Evolutionary conservation across 169 alveolate genomes (phyloP).

Genomic region (Eimeria mitis): DNA sequence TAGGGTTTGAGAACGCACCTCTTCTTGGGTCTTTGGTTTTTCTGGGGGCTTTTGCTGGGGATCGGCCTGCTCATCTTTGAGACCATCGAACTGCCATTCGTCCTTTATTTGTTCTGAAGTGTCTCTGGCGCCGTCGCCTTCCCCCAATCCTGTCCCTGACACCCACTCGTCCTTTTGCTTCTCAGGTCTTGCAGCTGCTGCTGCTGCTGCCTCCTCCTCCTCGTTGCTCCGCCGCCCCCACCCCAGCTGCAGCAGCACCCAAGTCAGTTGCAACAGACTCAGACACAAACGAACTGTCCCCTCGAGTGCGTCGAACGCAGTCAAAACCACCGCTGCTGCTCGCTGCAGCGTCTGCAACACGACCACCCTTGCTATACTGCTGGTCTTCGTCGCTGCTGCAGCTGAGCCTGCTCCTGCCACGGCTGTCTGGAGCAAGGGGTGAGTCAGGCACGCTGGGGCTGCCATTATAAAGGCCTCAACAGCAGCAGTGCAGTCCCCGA

Average conservation of each 20-base stretch:
- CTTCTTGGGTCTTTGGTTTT: constrained; percentile 44
- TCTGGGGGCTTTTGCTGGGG: constrained; percentile 70
- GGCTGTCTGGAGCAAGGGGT: constrained; percentile 11
- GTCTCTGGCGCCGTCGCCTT: constrained; percentile 73
- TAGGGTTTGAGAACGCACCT: neutral
- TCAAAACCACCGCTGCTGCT: constrained; percentile 60
- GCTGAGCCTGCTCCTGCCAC: neutral
- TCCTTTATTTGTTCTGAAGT: constrained; percentile 59
- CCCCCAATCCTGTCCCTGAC: constrained; percentile 79
- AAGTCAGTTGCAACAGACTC: constrained; percentile 56
- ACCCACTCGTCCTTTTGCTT: constrained; percentile 73
- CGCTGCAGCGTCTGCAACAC: constrained; percentile 39
- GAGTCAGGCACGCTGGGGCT: constrained; percentile 13
- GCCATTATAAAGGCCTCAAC: constrained; percentile 16
- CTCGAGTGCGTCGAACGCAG: constrained; percentile 69
- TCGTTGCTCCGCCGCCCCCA: constrained; percentile 28
- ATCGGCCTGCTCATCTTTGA: constrained; percentile 46
- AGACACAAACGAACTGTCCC: constrained; percentile 58
- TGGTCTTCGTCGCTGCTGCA: neutral
- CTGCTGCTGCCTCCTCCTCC: constrained; percentile 50
- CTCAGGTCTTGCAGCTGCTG: constrained; percentile 46
- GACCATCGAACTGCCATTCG: constrained; percentile 78
- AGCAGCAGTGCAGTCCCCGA: constrained; percentile 10
- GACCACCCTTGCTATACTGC: neutral
- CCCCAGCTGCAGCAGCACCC: constrained; percentile 68